Evolutionary conservation across 495 filamentous ascomycete genomes (phyloP).

Genomic region (Daldinia caldariorum): DNA sequence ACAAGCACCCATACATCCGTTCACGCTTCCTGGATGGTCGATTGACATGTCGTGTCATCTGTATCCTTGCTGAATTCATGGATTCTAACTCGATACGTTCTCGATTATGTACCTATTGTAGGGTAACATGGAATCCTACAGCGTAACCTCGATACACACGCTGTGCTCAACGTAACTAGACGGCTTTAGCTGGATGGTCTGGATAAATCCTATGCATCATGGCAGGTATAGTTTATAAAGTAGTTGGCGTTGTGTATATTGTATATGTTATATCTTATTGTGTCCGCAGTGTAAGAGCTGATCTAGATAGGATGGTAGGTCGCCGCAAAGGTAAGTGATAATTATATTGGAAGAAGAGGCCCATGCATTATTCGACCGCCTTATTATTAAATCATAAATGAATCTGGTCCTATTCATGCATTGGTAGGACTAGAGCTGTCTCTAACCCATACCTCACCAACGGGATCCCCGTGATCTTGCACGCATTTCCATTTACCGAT

Average conservation of each 20-base stretch:
- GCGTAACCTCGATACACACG: background rate
- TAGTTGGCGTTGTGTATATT: background rate
- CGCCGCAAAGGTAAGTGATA: background rate
- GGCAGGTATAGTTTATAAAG: background rate
- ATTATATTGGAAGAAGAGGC: background rate
- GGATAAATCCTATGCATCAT: background rate
- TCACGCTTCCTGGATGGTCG: background rate
- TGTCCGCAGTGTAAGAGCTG: background rate
- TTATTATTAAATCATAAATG: background rate
- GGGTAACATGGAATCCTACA: conserved; percentile 7
- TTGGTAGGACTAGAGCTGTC: conserved; percentile 26
- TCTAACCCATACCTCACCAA: conserved; percentile 70
- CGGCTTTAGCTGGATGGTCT: background rate
- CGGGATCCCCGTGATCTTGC: conserved; percentile 67
- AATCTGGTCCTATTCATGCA: background rate
- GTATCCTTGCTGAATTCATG: background rate
- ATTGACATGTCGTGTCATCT: background rate
- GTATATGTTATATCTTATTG: background rate
- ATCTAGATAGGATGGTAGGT: background rate
- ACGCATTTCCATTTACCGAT: conserved; percentile 80
- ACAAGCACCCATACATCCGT: background rate
- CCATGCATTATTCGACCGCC: background rate
- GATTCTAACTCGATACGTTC: conserved; percentile 2
- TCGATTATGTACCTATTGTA: background rate
- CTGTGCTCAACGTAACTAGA: background rate